Evolutionary conservation across 73 alveolate genomes (phyloP), one percentile per base, ranked within the genome.

Genomic region (Durusdinium trenchii): DNA sequence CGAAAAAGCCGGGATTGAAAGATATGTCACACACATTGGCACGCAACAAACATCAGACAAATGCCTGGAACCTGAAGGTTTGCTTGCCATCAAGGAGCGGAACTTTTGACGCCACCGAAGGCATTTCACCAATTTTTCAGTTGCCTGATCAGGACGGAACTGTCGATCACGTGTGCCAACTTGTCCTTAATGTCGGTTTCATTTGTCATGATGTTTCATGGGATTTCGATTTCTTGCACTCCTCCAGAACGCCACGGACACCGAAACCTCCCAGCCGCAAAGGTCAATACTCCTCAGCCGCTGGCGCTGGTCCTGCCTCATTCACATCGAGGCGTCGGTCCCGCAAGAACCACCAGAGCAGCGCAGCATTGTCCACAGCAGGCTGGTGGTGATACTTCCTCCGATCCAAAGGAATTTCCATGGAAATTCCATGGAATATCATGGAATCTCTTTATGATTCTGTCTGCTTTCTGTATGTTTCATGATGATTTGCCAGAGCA

Each of bases 81-180:
- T n/a, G n/a, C n/a, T n/a, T n/a, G n/a, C n/a, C n/a, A n/a, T n/a
- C n/a, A 5, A 32, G 73, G 71, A 3, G 26, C 96, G 96, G 26
- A 89, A 89, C 45, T 32, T 45, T 51, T 64, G 96, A 9, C 96
- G 38, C 96, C 96, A 89, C 35, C 96, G 85, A 51, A 89, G 83
- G 71, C 96, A 89, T 46, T 89, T 89, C 86, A 89, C 96, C 40
- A 89, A 48, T 86, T 89, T 89, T 73, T 89, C 86, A 35, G 96
- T 89, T 69, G 96, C 96, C 96, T 89, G 28, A 9, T 47, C 43
- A 9, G 57, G n/a, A n/a, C n/a, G n/a, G n/a, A n/a, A n/a, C n/a
- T n/a, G n/a, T n/a, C n/a, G n/a, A n/a, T n/a, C n/a, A n/a, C n/a
- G n/a, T n/a, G n/a, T n/a, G n/a, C n/a, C n/a, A n/a, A n/a, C n/a